phyloP scores from a whole-genome alignment of 768 basidiomycete genomes.

The Lactarius psammicola region DNA sequence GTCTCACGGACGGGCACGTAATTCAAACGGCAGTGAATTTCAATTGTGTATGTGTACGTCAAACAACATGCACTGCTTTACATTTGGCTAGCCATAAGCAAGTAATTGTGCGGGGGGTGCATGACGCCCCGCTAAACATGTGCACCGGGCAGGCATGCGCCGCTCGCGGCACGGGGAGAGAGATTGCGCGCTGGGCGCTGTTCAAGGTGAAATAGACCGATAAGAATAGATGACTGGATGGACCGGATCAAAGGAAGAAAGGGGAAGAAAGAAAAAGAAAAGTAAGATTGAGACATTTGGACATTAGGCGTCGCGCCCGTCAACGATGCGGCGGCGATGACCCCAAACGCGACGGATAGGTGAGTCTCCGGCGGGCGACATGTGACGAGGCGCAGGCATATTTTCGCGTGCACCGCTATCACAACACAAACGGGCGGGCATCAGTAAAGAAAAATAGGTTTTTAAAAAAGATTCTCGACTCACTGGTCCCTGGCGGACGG shows the following conservation, averaged over 20 bases:
- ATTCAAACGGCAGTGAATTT: neutral
- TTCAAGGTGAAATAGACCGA: neutral
- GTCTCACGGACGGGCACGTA: neutral
- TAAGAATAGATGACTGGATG: neutral
- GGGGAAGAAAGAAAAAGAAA: too few relatives aligned
- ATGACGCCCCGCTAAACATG: neutral
- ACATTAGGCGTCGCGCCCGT: neutral
- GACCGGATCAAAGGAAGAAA: neutral
- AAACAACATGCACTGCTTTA: neutral
- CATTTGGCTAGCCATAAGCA: neutral
- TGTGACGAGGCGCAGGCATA: neutral
- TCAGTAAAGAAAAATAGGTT: neutral
- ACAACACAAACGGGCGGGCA: neutral
- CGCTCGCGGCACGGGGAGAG: neutral
- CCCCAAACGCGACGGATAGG: constrained; percentile 1
- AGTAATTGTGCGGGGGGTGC: neutral
- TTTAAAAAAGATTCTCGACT: neutral
- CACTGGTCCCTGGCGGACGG: neutral
- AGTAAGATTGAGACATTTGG: too few relatives aligned
- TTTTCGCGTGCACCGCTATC: neutral
- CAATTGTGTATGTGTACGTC: neutral
- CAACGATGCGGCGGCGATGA: neutral
- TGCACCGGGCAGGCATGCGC: constrained; percentile 3
- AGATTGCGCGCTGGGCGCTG: constrained; percentile 12
- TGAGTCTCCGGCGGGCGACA: neutral